A percentile compares a stretch with the other conserved stretches of the same genome.
phyloP scores from a whole-genome alignment of 352 stramenopile genomes.

The Pythium sp. region DNA sequence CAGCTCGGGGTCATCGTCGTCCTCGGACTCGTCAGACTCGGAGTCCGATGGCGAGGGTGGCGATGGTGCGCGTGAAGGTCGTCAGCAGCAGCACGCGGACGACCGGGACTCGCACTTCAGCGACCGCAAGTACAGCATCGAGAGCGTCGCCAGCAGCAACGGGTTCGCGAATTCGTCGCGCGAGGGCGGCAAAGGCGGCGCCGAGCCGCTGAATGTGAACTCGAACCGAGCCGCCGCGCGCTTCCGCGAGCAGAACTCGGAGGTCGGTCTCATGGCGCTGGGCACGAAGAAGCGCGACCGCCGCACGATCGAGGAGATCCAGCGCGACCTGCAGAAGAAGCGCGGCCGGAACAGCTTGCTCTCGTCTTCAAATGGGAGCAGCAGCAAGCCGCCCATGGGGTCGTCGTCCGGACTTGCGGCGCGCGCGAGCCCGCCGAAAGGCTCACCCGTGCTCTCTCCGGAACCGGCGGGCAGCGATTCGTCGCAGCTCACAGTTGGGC shows the following conservation, averaged over 20 bases:
- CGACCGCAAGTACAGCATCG: slow-evolving; percentile 41
- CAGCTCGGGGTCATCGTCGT: slow-evolving; percentile 64
- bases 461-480: slow-evolving; percentile 35
- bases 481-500: slow-evolving; percentile 24
- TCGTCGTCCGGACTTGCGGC: slow-evolving; percentile 20
- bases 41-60: slow-evolving; percentile 52
- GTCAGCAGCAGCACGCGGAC: slow-evolving; percentile 9
- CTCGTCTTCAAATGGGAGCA: slow-evolving; percentile 11
- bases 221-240: slow-evolving; percentile 60
- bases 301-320: slow-evolving; percentile 87
- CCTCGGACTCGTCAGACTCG: slow-evolving; percentile 75
- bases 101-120: slow-evolving; percentile 9
- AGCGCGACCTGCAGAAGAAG: slow-evolving; percentile 75
- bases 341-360: slow-evolving; percentile 20
- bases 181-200: not conserved
- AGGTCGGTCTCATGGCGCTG: slow-evolving; percentile 64
- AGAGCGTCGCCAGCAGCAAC: slow-evolving; percentile 24
- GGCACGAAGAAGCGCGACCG: slow-evolving; percentile 83
- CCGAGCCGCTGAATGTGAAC: slow-evolving; percentile 67
- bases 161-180: slow-evolving; percentile 15
- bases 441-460: slow-evolving; percentile 65
- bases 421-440: slow-evolving; percentile 54
- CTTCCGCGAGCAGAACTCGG: slow-evolving; percentile 60
- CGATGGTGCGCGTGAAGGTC: slow-evolving; percentile 17
- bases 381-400: slow-evolving; percentile 4